Percentiles rank a stretch among this genome's conserved stretches.
Evolutionary conservation across 345 rosid species (phyloP).

Genomic region (Euphorbia lathyris): DNA sequence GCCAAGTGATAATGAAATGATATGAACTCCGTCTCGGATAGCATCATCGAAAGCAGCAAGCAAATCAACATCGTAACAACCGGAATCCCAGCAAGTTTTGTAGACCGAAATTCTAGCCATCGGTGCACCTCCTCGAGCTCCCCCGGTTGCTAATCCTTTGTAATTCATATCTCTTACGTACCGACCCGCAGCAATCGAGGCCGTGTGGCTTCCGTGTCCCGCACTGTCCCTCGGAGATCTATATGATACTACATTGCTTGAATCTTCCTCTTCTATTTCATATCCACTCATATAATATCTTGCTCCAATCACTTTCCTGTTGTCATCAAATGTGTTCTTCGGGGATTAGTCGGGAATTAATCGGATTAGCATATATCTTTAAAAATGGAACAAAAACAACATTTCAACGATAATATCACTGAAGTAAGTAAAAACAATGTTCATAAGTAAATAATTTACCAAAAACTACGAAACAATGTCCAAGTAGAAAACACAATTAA

Average conservation of each 20-base stretch:
- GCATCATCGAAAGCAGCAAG: constrained; percentile 59
- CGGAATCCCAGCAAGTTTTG: constrained; percentile 54
- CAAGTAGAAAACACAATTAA: no score
- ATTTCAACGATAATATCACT: no score
- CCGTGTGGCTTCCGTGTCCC: constrained; percentile 61
- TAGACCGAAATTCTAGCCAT: constrained; percentile 55
- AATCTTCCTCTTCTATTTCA: constrained; percentile 52
- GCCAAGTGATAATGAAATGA: constrained; percentile 54
- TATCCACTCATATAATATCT: constrained; percentile 47
- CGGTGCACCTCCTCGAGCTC: constrained; percentile 60
- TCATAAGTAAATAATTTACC: no score
- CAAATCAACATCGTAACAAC: constrained; percentile 53
- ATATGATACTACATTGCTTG: constrained; percentile 27
- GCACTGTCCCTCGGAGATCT: constrained; percentile 53
- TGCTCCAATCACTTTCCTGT: constrained; percentile 57
- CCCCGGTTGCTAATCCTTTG: constrained; percentile 46
- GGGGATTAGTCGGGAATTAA: no score
- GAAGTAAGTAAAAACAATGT: no score
- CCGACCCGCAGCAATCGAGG: constrained; percentile 57
- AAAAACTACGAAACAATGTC: no score
- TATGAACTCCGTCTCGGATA: constrained; percentile 48
- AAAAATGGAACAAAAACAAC: no score
- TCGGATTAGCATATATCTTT: no score
- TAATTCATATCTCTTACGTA: constrained; percentile 43
- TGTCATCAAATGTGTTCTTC: background rate